Base-by-base conservation (phyloP, 176 grass and related monocot species). In the Carex myosuroides region DNA sequence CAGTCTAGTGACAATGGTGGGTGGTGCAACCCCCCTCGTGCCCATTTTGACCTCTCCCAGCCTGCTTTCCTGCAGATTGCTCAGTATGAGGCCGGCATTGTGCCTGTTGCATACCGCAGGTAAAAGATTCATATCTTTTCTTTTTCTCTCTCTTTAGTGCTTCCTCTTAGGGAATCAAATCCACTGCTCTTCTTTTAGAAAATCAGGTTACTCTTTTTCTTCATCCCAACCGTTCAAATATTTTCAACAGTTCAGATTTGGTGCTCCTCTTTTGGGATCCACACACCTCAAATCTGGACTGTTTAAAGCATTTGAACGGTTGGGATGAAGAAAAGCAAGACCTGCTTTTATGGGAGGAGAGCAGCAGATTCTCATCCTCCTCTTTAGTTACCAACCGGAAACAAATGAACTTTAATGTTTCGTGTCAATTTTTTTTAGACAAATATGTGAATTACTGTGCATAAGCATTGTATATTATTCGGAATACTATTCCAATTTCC, bases 11-110 rank as follows among this genome's bases (percentile, higher is more conserved):
- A 92, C 56, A 83, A 60, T 11, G 92, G 90, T 57, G 90, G 90
- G 5, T 90, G 90, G 92, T 94, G 90, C 86, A 94, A 94, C 82
- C 92, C 93, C 24, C 93, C 93, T 82, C 89, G 90, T 24, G 67
- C 87, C 73, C 93, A 92, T 65, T 88, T 95, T 3, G 93, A 95
- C 83, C 93, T 95, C 5, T 48, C 83, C 66, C 88, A 90, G 85
- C 90, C 93, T 30, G 90, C 90, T 37, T 95, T 82, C 87, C 79
- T 89, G 1, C 88, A 92, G 85, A 95, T 95, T 85, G 90, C 90
- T 16, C 10, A 95, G 66, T 87, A 87, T 84, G 88, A 95, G 85
- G 93, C 90, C 14, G 88, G 90, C 53, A 92, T 95, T 66, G 87
- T 95, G 59, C 93, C 93, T 12, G 24, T 95, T 8, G 83, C 81